Percentiles rank a stretch among this genome's conserved stretches.
phyloP scores from a whole-genome alignment of 1,284 basidiomycete genomes.

The Pseudozyma flocculosa region DNA sequence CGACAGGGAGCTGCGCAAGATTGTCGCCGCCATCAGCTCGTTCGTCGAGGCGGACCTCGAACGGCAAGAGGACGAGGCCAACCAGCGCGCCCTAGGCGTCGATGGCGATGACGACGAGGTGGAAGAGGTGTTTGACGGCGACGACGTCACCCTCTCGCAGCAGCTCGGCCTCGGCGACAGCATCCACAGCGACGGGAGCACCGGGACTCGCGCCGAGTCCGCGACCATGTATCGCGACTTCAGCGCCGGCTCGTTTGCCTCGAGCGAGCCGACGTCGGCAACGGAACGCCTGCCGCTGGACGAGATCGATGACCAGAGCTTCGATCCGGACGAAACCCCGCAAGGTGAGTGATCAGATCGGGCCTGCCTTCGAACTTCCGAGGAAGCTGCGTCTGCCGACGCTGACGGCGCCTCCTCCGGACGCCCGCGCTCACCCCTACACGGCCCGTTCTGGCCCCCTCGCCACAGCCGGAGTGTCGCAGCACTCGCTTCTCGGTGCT shows the following conservation, averaged over 20 bases:
- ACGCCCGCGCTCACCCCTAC: no score
- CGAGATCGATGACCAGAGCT: background rate
- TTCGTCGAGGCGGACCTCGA: conserved; percentile 88
- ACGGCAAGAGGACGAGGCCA: conserved; percentile 65
- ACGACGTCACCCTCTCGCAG: conserved; percentile 11
- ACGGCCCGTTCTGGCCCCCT: no score
- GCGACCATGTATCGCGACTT: no score
- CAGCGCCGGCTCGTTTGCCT: no score
- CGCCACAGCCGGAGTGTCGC: no score
- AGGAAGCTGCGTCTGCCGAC: no score
- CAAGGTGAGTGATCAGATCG: conserved; percentile 12
- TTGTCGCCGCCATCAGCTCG: conserved; percentile 85
- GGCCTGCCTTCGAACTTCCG: no score
- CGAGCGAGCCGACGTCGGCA: no score
- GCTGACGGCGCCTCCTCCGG: no score
- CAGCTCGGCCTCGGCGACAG: background rate
- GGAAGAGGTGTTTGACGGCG: conserved; percentile 63
- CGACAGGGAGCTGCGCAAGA: conserved; percentile 88
- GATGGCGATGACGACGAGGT: conserved; percentile 59
- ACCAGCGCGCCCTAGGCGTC: conserved; percentile 14
- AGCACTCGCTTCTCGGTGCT: no score
- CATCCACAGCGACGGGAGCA: background rate
- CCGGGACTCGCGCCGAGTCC: background rate
- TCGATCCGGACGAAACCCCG: conserved; percentile 20
- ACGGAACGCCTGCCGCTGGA: background rate